Evolutionary conservation across 2,329 filamentous ascomycete genomes (phyloP).

Genomic region (Botrytis pseudocinerea): DNA sequence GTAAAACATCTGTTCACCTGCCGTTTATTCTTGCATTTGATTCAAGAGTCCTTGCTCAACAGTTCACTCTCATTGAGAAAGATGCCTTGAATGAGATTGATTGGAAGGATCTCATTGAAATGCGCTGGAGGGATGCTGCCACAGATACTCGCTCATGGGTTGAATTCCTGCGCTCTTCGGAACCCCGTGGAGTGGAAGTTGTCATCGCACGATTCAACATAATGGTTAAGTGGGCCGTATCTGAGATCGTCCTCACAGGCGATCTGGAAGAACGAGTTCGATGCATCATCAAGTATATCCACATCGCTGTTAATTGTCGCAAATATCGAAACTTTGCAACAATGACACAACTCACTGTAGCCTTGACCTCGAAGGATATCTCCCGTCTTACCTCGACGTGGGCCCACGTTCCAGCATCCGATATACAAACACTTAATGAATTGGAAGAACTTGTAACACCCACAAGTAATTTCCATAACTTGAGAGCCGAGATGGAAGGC

Average conservation of each 20-base stretch:
- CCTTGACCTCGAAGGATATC: conserved; percentile 72
- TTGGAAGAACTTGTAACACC: conserved; percentile 75
- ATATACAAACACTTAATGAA: conserved; percentile 65
- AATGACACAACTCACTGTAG: conserved; percentile 77
- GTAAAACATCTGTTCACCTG: conserved; percentile 53
- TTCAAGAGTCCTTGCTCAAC: conserved; percentile 75
- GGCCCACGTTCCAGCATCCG: conserved; percentile 65
- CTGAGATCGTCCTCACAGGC: conserved; percentile 74
- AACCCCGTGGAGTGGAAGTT: conserved; percentile 75
- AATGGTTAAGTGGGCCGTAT: conserved; percentile 84
- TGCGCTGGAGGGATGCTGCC: conserved; percentile 75
- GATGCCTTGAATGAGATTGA: conserved; percentile 84
- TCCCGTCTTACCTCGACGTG: conserved; percentile 69
- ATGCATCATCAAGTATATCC: conserved; percentile 78
- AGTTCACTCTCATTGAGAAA: conserved; percentile 84
- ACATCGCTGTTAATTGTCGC: conserved; percentile 75
- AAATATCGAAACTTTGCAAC: conserved; percentile 81
- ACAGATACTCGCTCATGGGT: conserved; percentile 76
- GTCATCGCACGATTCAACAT: conserved; percentile 86
- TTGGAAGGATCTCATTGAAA: conserved; percentile 83
- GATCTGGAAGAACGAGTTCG: conserved; percentile 70
- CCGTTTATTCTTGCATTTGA: conserved; percentile 82
- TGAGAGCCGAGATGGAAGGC: conserved; percentile 79
- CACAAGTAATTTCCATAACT: conserved; percentile 72
- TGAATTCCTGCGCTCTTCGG: conserved; percentile 71